Evolutionary conservation across 2,329 filamentous ascomycete genomes (phyloP).

Genomic region (Eutypa lata): DNA sequence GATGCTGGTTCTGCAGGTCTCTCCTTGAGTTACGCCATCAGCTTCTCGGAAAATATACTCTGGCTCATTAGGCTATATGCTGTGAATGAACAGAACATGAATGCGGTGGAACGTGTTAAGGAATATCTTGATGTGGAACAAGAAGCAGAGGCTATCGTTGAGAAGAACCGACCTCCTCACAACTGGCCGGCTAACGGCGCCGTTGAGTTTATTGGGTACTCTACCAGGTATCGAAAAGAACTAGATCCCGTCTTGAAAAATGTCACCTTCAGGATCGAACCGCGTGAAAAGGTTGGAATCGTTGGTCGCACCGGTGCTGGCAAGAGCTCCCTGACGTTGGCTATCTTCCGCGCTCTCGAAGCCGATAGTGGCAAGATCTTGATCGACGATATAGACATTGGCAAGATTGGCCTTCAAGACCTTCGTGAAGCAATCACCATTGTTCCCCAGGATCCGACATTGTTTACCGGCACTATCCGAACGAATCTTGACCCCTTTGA

Average conservation of each 20-base stretch:
- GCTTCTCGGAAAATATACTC: slow-evolving; percentile 93
- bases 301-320: slow-evolving; percentile 94
- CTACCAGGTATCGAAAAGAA: slow-evolving; percentile 83
- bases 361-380: slow-evolving; percentile 85
- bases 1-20: slow-evolving; percentile 91
- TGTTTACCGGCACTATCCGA: slow-evolving; percentile 89
- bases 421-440: slow-evolving; percentile 93
- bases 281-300: slow-evolving; percentile 90
- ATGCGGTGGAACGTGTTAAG: slow-evolving; percentile 94
- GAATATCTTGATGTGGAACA: slow-evolving; percentile 97
- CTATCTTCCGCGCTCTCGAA: slow-evolving; percentile 90
- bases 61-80: slow-evolving; percentile 96
- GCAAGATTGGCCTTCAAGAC: slow-evolving; percentile 86
- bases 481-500: slow-evolving; percentile 92
- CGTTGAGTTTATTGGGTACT: slow-evolving; percentile 86
- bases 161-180: slow-evolving; percentile 70
- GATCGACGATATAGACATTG: slow-evolving; percentile 89
- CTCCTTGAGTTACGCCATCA: slow-evolving; percentile 92
- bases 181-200: slow-evolving; percentile 85
- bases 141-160: slow-evolving; percentile 75
- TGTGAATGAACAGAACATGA: slow-evolving; percentile 98
- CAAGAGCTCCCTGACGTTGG: slow-evolving; percentile 91
- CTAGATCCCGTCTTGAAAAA: slow-evolving; percentile 82
- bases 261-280: slow-evolving; percentile 80
- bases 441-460: slow-evolving; percentile 92